Percentiles rank a stretch among this genome's conserved stretches.
Conservation (phyloP, 78 protist genomes). For the Diacronema lutheri region DNA sequence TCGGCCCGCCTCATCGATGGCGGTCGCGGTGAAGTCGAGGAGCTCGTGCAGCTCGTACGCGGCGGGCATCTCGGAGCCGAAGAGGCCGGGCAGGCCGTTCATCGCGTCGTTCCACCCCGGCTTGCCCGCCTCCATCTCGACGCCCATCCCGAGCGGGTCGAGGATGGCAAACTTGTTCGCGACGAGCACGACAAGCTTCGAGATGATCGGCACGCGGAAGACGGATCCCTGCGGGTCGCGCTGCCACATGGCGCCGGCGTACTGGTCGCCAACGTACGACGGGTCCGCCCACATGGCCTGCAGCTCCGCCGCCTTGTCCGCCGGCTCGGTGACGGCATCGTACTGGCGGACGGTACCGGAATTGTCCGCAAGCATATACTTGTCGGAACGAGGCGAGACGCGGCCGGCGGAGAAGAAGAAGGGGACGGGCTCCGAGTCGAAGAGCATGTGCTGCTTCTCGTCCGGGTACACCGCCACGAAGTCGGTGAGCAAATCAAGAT, state of each 20-base stretch:
- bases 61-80: not conserved
- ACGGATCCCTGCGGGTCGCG: not conserved
- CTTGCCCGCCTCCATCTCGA: conserved; percentile 17
- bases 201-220: not conserved
- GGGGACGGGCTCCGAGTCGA: not conserved
- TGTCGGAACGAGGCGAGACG: not conserved
- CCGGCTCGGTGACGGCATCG: not conserved
- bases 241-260: not conserved
- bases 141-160: conserved; percentile 15
- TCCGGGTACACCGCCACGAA: not conserved
- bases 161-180: not conserved
- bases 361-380: not conserved
- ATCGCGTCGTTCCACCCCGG: conserved; percentile 1
- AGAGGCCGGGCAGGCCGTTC: not conserved
- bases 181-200: not conserved
- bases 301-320: not conserved
- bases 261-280: not conserved
- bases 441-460: not conserved
- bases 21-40: not conserved
- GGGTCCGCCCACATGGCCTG: not conserved
- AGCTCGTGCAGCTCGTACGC: not conserved
- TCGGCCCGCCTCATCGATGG: not conserved
- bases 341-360: not conserved
- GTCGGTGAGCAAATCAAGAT: not conserved
- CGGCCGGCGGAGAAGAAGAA: not conserved